Base-by-base conservation (phyloP, 371 early-diverging fungal genomes). In the Lichtheimia hyalospora region DNA sequence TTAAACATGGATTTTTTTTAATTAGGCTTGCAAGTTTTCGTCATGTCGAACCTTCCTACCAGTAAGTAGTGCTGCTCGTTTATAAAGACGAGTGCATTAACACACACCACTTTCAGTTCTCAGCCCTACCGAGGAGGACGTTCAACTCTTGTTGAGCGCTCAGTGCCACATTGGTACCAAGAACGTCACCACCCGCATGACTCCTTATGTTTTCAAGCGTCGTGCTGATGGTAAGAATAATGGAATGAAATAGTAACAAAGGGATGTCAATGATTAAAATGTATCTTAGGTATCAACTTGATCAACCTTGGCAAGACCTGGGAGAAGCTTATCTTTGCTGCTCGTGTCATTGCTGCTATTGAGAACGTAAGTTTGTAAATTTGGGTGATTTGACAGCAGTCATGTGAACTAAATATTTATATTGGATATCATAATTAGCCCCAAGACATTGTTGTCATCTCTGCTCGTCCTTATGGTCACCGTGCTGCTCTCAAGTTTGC, bases 321-420 rank as follows among this genome's bases (percentile, higher is more conserved):
- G 99, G 98, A 99, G 84, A 99, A 99, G 90, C 79, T 99, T 39
- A 91, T 99, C 53, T 81, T 99, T 54, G 99, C 99, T 63, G 98
- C 99, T 64, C 94, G 99, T 82, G 87, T 96, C 77, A 93, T 99
- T 69, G 95, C 95, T 59, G 86, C 95, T 69, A 88, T 99, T 69
- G 95, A 95, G 82, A 94, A 97, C 88, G 67, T 70, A 60, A 63
- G 70, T 58, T 34, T 39, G 49, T 20, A 20, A 8, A 1, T 41
- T 40, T 40, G 23, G 13, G 27, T 15, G 24, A 34, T 20, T 34
- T 34, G 34, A 34, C 34, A 34, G 34, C 34, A 34, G 34, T 34
- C 34, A 34, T 34, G 34, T 34, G 34, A 10, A 34, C 34, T 34
- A 34, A 34, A 34, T 34, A 34, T 34, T 34, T 34, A 8, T 34